A percentile compares a stretch with the other conserved stretches of the same genome.
phyloP scores from a whole-genome alignment of 2,329 filamentous ascomycete genomes.

The Colletotrichum kahawae region DNA sequence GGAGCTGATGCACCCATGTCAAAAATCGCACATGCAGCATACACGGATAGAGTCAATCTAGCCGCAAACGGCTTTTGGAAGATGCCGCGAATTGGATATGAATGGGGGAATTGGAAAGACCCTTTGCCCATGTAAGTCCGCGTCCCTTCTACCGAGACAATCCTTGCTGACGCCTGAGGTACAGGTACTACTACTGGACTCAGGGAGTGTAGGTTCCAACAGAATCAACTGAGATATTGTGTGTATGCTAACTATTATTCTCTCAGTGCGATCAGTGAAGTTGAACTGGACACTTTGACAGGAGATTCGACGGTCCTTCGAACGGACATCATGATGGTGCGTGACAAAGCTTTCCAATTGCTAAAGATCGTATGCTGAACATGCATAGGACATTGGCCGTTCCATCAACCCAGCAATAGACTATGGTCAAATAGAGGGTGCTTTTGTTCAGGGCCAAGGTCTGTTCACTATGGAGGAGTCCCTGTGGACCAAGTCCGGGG shows the following conservation, averaged over 20 bases:
- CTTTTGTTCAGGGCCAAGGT: background rate
- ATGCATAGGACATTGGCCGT: background rate
- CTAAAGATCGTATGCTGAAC: background rate
- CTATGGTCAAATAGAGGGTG: background rate
- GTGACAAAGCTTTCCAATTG: background rate
- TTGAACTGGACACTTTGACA: background rate
- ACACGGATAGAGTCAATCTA: background rate
- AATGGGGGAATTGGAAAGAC: background rate
- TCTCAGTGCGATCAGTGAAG: background rate
- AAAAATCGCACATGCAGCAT: background rate
- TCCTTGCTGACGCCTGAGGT: background rate
- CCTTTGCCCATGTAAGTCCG: background rate
- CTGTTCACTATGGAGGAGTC: background rate
- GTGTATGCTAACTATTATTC: background rate
- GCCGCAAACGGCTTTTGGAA: background rate
- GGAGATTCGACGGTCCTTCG: background rate
- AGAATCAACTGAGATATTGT: background rate
- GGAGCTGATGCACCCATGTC: background rate
- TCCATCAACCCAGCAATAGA: background rate
- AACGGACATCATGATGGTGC: background rate
- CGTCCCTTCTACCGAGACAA: background rate
- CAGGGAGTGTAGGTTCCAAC: background rate
- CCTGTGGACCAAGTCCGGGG: background rate
- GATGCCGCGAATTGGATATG: background rate
- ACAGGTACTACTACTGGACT: background rate